Conservation (phyloP, 192 early-diverging fungal genomes). For the Coemansia nantahalensis region DNA sequence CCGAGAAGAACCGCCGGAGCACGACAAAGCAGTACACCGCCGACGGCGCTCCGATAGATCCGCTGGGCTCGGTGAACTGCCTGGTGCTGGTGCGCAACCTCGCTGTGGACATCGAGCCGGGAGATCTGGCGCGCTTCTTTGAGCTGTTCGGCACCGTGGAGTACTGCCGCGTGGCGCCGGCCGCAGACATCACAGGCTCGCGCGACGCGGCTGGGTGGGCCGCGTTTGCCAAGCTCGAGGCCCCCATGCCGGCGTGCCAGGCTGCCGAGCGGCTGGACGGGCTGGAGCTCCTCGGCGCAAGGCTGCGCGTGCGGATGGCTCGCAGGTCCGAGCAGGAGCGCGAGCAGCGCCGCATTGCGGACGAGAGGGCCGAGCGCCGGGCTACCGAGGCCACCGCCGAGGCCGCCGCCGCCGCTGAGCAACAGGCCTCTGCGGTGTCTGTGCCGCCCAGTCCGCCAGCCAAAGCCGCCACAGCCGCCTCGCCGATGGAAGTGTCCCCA, state of each 20-base stretch:
- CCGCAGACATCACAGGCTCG: conserved; percentile 58
- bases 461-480: too few relatives aligned
- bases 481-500: background rate
- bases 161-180: conserved; percentile 76
- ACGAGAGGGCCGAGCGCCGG: background rate
- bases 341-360: conserved; percentile 16
- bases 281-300: conserved; percentile 68
- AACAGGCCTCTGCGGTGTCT: too few relatives aligned
- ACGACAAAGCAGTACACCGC: conserved; percentile 37
- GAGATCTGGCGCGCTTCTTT: conserved; percentile 78
- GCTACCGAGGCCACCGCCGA: background rate
- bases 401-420: background rate
- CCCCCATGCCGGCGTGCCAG: conserved; percentile 67
- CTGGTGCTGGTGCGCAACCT: conserved; percentile 65
- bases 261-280: conserved; percentile 85
- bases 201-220: conserved; percentile 56
- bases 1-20: conserved; percentile 87
- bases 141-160: conserved; percentile 85
- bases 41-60: conserved; percentile 17
- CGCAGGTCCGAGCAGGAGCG: conserved; percentile 25
- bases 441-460: too few relatives aligned
- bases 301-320: conserved; percentile 37
- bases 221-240: conserved; percentile 56
- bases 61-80: conserved; percentile 20
- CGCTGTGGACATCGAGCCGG: conserved; percentile 61